Evolutionary conservation across 768 basidiomycete genomes (phyloP), one percentile per base, ranked within the genome.

Genomic region (Thelephora aurantiotincta): DNA sequence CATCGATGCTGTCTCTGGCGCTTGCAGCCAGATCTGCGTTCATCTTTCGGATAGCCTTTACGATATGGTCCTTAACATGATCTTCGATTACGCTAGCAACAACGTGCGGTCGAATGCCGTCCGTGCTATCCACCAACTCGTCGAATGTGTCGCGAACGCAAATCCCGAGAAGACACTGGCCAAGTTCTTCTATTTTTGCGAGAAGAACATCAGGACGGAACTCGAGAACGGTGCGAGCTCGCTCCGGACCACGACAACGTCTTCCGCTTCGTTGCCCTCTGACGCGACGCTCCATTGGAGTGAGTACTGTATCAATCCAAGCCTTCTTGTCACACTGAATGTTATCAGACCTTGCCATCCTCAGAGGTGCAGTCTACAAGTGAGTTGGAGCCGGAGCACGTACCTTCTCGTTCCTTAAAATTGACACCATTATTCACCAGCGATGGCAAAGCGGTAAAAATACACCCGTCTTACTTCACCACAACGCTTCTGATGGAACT

Each of bases 241-340:
- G 48, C 68, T 73, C 54, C 73, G 72, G 60, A 80, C 82, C 13
- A 90, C 86, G 1, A 81, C 82, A 2, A 67, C 73, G 30, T 58
- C 60, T 22, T 78, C 81, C 2, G 70, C 71, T 1, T 78, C 82
- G 1, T 63, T 85, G 35, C 79, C 84, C 2, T 82, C 84, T 1
- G 88, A 91, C 60, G 84, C 84, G 3, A 88, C 87, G 14, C 68
- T 94, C 44, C 88, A 92, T 56, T 90, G 87, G 83, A 87, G 83
- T 85, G 62, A 48, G 78, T 61, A 16, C 33, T 49, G 35, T 16
- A 6, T 19, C 12, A 38, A 6, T 26, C 18, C 41, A 35, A 47
- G 11, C 16, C n/a, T 4, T 13, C 30, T 16, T 33, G 20, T 26
- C n/a, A 19, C 57, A 35, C 22, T 33, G 16, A n/a, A 34, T 60